phyloP scores from a whole-genome alignment of 164 flowering plant genomes.

The Cinnamomum chago region DNA sequence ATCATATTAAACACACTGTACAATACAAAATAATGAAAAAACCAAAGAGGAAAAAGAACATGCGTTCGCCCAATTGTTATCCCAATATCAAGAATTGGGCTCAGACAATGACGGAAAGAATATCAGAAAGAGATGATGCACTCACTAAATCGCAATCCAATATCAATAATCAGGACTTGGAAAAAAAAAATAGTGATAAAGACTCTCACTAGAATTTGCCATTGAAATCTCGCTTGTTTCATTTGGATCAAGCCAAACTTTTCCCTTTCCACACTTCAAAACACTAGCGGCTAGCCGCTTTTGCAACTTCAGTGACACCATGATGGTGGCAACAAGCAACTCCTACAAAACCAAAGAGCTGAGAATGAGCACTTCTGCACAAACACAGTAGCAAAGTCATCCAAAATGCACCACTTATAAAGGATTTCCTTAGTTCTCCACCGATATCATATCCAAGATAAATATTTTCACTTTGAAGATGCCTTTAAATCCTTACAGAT shows the following conservation, averaged over 20 bases:
- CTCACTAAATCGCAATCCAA: background rate
- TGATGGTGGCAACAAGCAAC: background rate
- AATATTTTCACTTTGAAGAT: too few relatives aligned
- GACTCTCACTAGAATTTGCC: conserved; percentile 37
- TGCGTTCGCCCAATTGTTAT: too few relatives aligned
- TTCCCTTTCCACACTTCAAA: conserved; percentile 34
- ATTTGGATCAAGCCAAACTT: conserved; percentile 49
- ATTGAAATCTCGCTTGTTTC: conserved; percentile 36
- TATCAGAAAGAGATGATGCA: too few relatives aligned
- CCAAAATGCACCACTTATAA: background rate
- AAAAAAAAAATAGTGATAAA: background rate
- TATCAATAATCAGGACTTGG: background rate
- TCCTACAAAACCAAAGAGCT: background rate
- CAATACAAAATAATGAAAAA: too few relatives aligned
- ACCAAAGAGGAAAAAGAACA: too few relatives aligned
- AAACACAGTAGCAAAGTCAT: background rate
- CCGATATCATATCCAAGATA: too few relatives aligned
- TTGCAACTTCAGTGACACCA: conserved; percentile 43
- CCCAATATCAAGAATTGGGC: too few relatives aligned
- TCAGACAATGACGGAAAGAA: too few relatives aligned
- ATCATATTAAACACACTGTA: too few relatives aligned
- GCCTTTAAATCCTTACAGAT: too few relatives aligned
- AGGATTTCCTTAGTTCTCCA: too few relatives aligned
- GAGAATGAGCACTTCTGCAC: background rate
- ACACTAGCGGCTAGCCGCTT: conserved; percentile 40